phyloP scores from a whole-genome alignment of 2,329 filamentous ascomycete species.

The Drechslera avenae region DNA sequence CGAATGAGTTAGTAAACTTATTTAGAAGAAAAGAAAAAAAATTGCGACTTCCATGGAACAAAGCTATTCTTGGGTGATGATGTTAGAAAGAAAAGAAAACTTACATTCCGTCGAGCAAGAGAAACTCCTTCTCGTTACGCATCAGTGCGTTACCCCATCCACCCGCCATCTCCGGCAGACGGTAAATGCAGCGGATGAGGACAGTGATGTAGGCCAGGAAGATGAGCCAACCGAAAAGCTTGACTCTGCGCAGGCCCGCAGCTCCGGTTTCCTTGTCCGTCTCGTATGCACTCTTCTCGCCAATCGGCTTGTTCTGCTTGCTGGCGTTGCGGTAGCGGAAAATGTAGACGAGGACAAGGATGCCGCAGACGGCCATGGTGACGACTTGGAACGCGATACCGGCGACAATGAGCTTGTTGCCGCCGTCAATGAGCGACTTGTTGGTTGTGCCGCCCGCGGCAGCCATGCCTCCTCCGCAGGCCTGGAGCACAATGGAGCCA shows the following conservation, averaged over 20 bases:
- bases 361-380: slow-evolving; percentile 56
- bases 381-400: slow-evolving; percentile 62
- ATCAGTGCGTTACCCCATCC: slow-evolving; percentile 53
- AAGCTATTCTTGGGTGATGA: no score
- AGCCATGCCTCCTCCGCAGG: slow-evolving; percentile 61
- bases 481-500: slow-evolving; percentile 61
- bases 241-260: slow-evolving; percentile 22
- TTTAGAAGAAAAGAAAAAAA: no score
- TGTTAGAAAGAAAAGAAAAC: no score
- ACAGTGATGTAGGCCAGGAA: slow-evolving; percentile 50
- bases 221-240: slow-evolving; percentile 35
- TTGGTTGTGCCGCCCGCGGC: slow-evolving; percentile 44
- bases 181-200: slow-evolving; percentile 54
- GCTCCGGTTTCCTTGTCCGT: slow-evolving; percentile 29
- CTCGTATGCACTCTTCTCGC: slow-evolving; percentile 34
- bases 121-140: slow-evolving; percentile 53
- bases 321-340: slow-evolving; percentile 29
- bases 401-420: slow-evolving; percentile 61
- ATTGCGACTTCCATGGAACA: no score
- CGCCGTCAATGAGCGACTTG: slow-evolving; percentile 46
- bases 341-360: slow-evolving; percentile 44
- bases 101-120: slow-evolving; percentile 54
- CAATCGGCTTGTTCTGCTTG: slow-evolving; percentile 5
- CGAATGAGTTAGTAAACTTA: slow-evolving; percentile 4
- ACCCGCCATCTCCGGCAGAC: slow-evolving; percentile 53